Percentiles rank a stretch among this genome's conserved stretches.
Evolutionary conservation across 345 rosid genomes (phyloP).

Genomic region (Euphorbia pulcherrima): DNA sequence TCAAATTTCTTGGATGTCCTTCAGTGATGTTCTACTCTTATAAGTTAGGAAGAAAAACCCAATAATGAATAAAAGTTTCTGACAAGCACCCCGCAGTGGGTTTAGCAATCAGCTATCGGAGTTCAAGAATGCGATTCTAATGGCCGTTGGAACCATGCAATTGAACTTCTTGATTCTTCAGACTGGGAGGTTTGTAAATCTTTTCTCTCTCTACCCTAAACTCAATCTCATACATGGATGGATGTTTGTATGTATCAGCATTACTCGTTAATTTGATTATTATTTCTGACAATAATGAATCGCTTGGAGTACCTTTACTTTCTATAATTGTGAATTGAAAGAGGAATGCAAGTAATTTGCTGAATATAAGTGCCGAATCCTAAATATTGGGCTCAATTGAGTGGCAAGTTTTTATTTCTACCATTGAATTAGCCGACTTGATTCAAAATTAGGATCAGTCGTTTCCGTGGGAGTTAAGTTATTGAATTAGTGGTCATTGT

Average conservation of each 20-base stretch:
- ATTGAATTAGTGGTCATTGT: constrained; percentile 25
- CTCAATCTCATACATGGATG: background rate
- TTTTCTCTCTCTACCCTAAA: background rate
- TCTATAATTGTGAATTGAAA: too few species aligned
- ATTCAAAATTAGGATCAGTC: background rate
- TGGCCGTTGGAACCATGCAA: constrained; percentile 72
- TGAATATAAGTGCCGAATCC: background rate
- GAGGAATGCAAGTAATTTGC: background rate
- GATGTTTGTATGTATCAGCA: background rate
- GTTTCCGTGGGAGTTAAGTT: background rate
- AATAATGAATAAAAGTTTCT: constrained; percentile 38
- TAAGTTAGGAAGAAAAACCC: background rate
- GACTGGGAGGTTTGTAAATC: constrained; percentile 47
- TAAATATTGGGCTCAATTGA: background rate
- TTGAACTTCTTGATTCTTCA: constrained; percentile 60
- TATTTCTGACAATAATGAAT: background rate
- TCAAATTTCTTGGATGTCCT: background rate
- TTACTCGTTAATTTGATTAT: background rate
- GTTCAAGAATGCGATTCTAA: constrained; percentile 66
- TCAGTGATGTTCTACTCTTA: background rate
- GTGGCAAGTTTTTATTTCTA: background rate
- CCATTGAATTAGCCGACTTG: background rate
- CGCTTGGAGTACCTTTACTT: too few species aligned
- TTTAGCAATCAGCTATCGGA: constrained; percentile 93
- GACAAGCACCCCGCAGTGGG: constrained; percentile 90